phyloP scores from a whole-genome alignment of 805 yeast species.

The Ogataea ganodermae region DNA sequence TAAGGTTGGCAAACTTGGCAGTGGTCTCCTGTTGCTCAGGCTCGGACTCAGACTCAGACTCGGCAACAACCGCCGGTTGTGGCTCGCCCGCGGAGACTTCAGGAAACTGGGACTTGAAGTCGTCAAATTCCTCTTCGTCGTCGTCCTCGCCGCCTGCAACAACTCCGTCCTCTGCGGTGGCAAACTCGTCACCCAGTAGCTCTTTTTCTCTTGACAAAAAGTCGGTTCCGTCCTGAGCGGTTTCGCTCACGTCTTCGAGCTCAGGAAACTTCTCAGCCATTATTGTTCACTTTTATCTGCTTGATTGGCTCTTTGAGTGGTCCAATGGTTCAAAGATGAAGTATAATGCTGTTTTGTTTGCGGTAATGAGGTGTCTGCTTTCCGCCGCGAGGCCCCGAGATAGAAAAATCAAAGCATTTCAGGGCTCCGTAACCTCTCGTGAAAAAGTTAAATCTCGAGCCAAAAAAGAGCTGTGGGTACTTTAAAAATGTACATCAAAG shows the following conservation, averaged over 20 bases:
- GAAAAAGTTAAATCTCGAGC: background rate
- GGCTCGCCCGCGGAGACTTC: conserved; percentile 42
- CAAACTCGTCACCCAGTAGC: conserved; percentile 68
- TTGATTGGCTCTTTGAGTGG: background rate
- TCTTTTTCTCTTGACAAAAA: conserved; percentile 71
- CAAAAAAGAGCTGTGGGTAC: too few species aligned
- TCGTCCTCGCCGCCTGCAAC: conserved; percentile 46
- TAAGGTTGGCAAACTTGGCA: conserved; percentile 40
- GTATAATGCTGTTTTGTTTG: background rate
- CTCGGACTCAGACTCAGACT: conserved; percentile 5
- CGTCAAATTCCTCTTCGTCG: conserved; percentile 50
- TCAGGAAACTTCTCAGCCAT: conserved; percentile 83
- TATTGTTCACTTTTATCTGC: conserved; percentile 3
- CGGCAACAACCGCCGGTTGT: conserved; percentile 16
- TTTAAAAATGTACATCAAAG: too few species aligned
- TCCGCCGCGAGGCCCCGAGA: conserved; percentile 7
- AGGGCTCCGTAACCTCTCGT: conserved; percentile 9
- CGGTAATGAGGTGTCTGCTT: conserved; percentile 9
- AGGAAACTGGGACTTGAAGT: conserved; percentile 66
- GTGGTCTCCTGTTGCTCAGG: conserved; percentile 14
- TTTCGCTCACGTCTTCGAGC: conserved; percentile 47
- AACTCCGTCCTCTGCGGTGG: conserved; percentile 61
- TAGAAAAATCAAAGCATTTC: background rate
- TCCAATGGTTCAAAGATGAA: background rate
- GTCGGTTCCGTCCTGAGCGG: conserved; percentile 43